Base-by-base conservation (phyloP, 805 yeast genomes). In the Myxozyma lipomycoides region DNA sequence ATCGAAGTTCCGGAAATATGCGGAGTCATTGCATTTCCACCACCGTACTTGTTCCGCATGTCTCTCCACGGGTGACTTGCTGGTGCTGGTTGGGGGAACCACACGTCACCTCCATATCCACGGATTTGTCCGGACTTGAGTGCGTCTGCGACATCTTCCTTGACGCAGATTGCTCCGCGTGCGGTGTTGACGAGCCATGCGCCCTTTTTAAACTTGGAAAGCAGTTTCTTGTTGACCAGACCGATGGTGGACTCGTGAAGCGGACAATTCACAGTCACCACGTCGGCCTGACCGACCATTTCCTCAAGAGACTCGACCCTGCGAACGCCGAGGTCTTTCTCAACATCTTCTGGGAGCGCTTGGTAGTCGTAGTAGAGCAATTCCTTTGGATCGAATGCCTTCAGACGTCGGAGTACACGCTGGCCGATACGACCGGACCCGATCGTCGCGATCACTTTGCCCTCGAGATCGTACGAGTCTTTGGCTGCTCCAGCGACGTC, bases 81-180 rank as follows among this genome's bases (percentile, higher is more conserved):
- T 57, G 89, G 88, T 24, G 91, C 86, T 39, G 95, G 95, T 69
- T 85, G 95, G n/a, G 83, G 83, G 72, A 63, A 77, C 88, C 91
- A 84, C 46, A 85, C 93, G 68, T 85, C 93, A 61, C 91, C 93
- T 62, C 90, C 93, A 65, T 84, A 85, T 46, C 90, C 91, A 62
- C 83, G 73, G 44, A 85, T 66, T 61, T 82, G 82, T 44, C 93
- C 93, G 38, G 79, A 70, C 48, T 73, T 64, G 36, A 85, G 77
- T 1, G 91, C 91, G 12, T 74, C 89, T 0, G 87, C 89, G 56
- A 85, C 84, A 60, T 82, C 93, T 63, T 83, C 75, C 43, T 78
- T 83, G 49, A 76, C 81, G 65, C 84, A 77, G 61, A 85, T 85
- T 39, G 90, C 91, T 54, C 93, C 93, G 66, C 91, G 77, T 19